A percentile compares a stretch with the other conserved stretches of the same genome.
phyloP scores from a whole-genome alignment of 345 rosid genomes.

The Gossypium bickii region DNA sequence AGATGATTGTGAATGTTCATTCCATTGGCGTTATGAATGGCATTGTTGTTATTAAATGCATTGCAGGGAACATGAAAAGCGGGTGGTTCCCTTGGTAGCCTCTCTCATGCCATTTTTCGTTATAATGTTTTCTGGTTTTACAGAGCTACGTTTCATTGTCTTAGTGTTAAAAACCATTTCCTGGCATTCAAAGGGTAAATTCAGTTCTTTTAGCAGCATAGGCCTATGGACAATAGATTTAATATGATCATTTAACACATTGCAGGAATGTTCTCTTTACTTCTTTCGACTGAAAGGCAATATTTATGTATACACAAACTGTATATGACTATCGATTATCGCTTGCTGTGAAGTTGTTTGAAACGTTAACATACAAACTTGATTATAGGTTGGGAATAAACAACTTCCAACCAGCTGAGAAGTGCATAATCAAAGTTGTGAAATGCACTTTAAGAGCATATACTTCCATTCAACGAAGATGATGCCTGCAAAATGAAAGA shows the following conservation, averaged over 20 bases:
- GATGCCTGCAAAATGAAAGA: conserved; percentile 59
- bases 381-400: not conserved
- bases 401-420: not conserved
- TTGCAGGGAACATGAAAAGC: too few species aligned
- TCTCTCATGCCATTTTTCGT: too few species aligned
- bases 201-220: not conserved
- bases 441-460: not conserved
- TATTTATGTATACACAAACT: not conserved
- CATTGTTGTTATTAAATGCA: too few species aligned
- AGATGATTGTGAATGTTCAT: not conserved
- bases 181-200: not conserved
- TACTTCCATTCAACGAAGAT: conserved; percentile 50
- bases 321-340: not conserved
- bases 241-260: not conserved
- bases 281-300: not conserved
- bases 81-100: too few species aligned
- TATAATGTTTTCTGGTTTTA: too few species aligned
- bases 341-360: not conserved
- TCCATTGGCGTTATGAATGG: too few species aligned
- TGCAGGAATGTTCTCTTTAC: not conserved
- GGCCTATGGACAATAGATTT: not conserved
- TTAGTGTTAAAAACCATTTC: not conserved
- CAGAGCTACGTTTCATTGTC: not conserved
- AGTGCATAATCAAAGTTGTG: not conserved
- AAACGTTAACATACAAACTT: not conserved